These are phyloP conservation scores for Mucor lusitanicus DNA, from an alignment of 371 early-diverging fungal species.

Conservation along the genomic window DNA sequence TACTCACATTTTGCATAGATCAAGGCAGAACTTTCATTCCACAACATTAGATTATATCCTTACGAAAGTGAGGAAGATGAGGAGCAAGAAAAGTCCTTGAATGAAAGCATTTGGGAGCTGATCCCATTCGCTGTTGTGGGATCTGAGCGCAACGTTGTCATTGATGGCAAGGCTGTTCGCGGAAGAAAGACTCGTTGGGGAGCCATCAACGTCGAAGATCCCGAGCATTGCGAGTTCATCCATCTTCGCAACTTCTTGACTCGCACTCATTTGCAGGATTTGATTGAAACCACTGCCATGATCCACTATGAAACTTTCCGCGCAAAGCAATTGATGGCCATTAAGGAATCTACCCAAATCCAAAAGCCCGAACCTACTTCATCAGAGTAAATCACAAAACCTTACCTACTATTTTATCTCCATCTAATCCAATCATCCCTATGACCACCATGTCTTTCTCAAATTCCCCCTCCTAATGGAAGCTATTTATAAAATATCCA, in stretches of 20 bases:
- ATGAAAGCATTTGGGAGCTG: slow-evolving; percentile 73
- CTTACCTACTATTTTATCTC: not conserved
- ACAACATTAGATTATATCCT: slow-evolving; percentile 90
- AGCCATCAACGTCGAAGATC: slow-evolving; percentile 71
- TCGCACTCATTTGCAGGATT: slow-evolving; percentile 81
- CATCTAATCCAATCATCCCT: not conserved
- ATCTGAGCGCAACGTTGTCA: slow-evolving; percentile 78
- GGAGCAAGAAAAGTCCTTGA: slow-evolving; percentile 73
- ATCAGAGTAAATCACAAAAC: not conserved
- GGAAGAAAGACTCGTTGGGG: slow-evolving; percentile 73
- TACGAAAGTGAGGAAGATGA: slow-evolving; percentile 83
- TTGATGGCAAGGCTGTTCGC: slow-evolving; percentile 78
- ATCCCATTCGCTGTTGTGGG: slow-evolving; percentile 88
- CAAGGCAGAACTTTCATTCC: slow-evolving; percentile 91
- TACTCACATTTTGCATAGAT: slow-evolving; percentile 57
- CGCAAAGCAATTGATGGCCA: slow-evolving; percentile 80
- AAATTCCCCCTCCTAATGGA: not conserved
- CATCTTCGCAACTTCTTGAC: slow-evolving; percentile 87
- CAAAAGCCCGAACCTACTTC: slow-evolving; percentile 3
- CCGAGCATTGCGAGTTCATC: slow-evolving; percentile 77
- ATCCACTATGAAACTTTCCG: slow-evolving; percentile 92
- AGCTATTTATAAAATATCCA: not conserved
- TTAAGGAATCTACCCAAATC: slow-evolving; percentile 69
- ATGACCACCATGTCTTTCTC: not conserved
- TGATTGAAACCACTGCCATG: slow-evolving; percentile 87